These are phyloP conservation scores for Isochrysis galbana DNA, from an alignment of 78 protist species.

Conservation along the genomic window DNA sequence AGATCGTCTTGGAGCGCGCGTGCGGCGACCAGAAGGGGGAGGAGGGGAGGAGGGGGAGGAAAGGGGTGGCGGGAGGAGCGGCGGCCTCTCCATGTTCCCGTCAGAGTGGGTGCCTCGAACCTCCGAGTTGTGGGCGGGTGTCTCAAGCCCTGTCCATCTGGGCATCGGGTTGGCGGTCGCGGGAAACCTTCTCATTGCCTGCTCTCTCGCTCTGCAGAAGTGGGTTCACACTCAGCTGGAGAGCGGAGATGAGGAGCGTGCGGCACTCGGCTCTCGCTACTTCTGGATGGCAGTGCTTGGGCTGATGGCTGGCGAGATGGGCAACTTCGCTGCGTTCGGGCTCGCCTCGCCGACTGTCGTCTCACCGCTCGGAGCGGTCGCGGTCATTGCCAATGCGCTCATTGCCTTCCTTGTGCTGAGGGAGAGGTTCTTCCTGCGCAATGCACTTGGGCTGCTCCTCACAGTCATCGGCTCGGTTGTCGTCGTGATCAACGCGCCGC, in stretches of 20 bases:
- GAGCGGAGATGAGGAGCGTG: not conserved
- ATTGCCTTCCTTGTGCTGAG: not conserved
- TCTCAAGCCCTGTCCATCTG: not conserved
- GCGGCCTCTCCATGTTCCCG: too few species aligned
- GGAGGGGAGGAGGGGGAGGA: too few species aligned
- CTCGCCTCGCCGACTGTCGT: constrained; percentile 23
- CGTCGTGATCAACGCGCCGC: not conserved
- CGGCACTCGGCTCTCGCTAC: not conserved
- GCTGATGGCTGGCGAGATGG: constrained; percentile 24
- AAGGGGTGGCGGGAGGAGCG: too few species aligned
- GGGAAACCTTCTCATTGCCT: not conserved
- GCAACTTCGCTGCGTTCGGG: constrained; percentile 36
- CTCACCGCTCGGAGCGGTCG: constrained; percentile 32
- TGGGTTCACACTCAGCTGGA: not conserved
- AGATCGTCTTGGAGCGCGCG: too few species aligned
- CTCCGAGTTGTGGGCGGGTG: not conserved
- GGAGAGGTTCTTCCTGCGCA: not conserved
- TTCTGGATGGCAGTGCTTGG: not conserved
- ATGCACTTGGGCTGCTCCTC: not conserved
- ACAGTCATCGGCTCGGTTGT: constrained; percentile 3
- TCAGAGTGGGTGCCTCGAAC: too few species aligned
- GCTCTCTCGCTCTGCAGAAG: not conserved
- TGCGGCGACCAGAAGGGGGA: too few species aligned
- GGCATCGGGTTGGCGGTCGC: not conserved
- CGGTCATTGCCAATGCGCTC: constrained; percentile 17